Base-by-base conservation (phyloP, 179 eudicot genomes). In the Sideroxylon spinosum region DNA sequence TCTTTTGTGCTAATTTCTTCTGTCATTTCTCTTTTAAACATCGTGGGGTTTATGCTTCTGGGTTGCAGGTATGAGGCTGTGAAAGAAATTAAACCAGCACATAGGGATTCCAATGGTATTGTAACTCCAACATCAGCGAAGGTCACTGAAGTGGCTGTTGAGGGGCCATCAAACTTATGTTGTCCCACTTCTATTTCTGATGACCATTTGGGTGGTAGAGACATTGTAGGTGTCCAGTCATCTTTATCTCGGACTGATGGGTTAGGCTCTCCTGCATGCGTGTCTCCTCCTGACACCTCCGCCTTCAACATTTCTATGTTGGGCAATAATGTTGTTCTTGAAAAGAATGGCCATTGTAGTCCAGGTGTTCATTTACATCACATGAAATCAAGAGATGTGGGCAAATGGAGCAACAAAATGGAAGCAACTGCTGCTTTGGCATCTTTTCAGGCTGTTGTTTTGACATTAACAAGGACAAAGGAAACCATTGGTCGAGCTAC, bases 401-500 rank as follows among this genome's bases (percentile, higher is more conserved):
- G 81, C 61, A 94, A 92, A 79, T 84, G 82, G 83, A 83, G 82
- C 82, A 88, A 80, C 81, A 86, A 80, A 76, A 86, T 85, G 52
- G 98, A 91, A 85, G 88, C 90, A 17, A 82, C 83, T 82, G 85
- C 87, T 80, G 84, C 90, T 74, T 84, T 91, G 76, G 88, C 92
- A 61, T 91, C 95, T 26, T 89, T 91, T 70, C 92, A 91, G 83
- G 82, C 87, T 23, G 75, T 78, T 53, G 90, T 95, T 78, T 86
- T 86, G 75, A 84, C 90, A 16, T 82, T 95, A 77, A 89, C 95
- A 19, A 90, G 99, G 85, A 88, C 99, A 52, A 95, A 90, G 77
- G 98, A 95, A 59, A 91, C 89, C 86, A 95, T 95, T 81, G 93
- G 90, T 22, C 87, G 94, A 65, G 92, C 99, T 25, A 95, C 99